A percentile compares a stretch with the other conserved stretches of the same genome.
phyloP scores from a whole-genome alignment of 768 basidiomycete species.

The Cystofilobasidium macerans region DNA sequence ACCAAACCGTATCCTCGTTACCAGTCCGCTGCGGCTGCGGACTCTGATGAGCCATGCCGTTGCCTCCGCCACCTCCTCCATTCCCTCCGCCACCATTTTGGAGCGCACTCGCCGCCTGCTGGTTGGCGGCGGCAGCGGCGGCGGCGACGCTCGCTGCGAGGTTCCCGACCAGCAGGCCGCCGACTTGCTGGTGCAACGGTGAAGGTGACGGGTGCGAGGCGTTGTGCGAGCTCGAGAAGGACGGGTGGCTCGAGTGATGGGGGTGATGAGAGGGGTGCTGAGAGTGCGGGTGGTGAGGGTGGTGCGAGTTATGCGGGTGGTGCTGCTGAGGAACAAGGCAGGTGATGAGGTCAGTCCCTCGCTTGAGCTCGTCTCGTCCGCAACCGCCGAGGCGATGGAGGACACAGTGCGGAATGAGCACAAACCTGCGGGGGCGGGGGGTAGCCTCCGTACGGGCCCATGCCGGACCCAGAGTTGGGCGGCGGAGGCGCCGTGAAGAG shows the following conservation, averaged over 20 bases:
- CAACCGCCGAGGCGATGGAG: neutral
- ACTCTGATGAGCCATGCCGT: conserved; percentile 12
- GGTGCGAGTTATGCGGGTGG: conserved; percentile 10
- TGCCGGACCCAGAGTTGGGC: conserved; percentile 6
- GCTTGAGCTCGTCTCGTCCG: neutral
- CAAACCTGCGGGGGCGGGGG: conserved; percentile 24
- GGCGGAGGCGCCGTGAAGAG: conserved; percentile 9
- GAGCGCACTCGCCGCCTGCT: neutral
- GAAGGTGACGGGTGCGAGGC: conserved; percentile 43
- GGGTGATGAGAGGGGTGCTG: conserved; percentile 40
- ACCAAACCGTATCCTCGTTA: conserved; percentile 55
- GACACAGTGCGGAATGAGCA: neutral
- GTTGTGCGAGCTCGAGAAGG: conserved; percentile 25
- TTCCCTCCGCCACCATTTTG: neutral
- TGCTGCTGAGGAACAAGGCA: neutral
- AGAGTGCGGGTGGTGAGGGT: conserved; percentile 31
- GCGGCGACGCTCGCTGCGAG: conserved; percentile 58
- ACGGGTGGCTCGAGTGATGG: conserved; percentile 52
- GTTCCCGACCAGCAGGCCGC: conserved; percentile 54
- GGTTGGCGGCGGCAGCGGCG: conserved; percentile 41
- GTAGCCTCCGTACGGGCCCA: conserved; percentile 20
- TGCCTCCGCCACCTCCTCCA: neutral
- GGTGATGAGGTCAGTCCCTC: neutral
- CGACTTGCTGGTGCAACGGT: conserved; percentile 45
- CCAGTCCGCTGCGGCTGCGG: conserved; percentile 38